A percentile compares a stretch with the other conserved stretches of the same genome.
These are phyloP conservation scores for Penicillium paneum DNA, from an alignment of 2,329 filamentous ascomycete species.

Conservation along the genomic window DNA sequence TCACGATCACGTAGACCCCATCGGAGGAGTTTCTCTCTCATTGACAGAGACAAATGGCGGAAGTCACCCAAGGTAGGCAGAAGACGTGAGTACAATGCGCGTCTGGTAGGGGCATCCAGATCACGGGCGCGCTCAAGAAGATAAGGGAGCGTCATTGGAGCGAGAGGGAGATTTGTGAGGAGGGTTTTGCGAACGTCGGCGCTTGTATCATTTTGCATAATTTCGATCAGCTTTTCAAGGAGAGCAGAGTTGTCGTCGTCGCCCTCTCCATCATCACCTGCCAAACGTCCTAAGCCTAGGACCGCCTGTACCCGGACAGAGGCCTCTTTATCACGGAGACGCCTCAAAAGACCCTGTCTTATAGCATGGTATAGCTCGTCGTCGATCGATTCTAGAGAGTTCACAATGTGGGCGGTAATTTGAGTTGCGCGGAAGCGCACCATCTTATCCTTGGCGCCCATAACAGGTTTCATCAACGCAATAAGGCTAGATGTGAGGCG, in stretches of 20 bases:
- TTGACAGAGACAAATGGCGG: constrained; percentile 83
- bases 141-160: constrained; percentile 76
- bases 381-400: constrained; percentile 86
- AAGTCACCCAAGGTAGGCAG: constrained; percentile 91
- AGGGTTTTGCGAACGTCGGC: constrained; percentile 88
- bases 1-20: constrained; percentile 95
- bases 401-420: constrained; percentile 84
- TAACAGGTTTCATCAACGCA: constrained; percentile 68
- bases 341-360: constrained; percentile 72
- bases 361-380: constrained; percentile 85
- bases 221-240: constrained; percentile 77
- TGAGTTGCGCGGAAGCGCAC: constrained; percentile 88
- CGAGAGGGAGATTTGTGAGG: constrained; percentile 83
- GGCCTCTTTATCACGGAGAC: constrained; percentile 89
- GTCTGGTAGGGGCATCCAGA: constrained; percentile 75
- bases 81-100: constrained; percentile 81
- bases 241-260: constrained; percentile 58
- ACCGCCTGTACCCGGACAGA: constrained; percentile 91
- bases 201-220: constrained; percentile 89
- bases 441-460: constrained; percentile 85
- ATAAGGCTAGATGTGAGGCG: constrained; percentile 74
- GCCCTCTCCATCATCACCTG: constrained; percentile 66
- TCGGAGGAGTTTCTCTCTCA: constrained; percentile 90
- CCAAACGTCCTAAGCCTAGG: constrained; percentile 79
- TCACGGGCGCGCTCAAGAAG: constrained; percentile 89